These are phyloP conservation scores for Kappamyces sp. DNA, from an alignment of 192 early-diverging fungal species.

Conservation along the genomic window DNA sequence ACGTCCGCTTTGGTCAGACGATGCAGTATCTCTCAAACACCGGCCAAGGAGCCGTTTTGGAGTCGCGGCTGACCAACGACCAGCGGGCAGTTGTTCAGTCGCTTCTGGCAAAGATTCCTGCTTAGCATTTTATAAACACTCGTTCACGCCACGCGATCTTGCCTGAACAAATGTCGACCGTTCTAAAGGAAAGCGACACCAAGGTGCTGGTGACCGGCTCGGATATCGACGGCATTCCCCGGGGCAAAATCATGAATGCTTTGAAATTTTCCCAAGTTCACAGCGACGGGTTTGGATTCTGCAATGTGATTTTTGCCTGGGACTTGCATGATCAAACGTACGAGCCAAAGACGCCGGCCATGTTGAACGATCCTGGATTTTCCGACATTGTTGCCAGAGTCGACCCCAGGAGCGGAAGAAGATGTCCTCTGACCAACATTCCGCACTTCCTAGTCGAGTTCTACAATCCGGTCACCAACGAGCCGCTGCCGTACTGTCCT, in stretches of 20 bases:
- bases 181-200: background rate
- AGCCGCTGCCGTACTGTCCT: constrained; percentile 61
- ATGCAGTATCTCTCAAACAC: constrained; percentile 14
- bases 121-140: too few species aligned
- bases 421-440: constrained; percentile 67
- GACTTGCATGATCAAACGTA: constrained; percentile 72
- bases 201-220: constrained; percentile 49
- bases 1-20: constrained; percentile 16
- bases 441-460: constrained; percentile 70
- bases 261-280: constrained; percentile 59
- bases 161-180: too few species aligned
- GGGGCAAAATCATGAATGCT: constrained; percentile 64
- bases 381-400: constrained; percentile 60
- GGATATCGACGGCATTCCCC: constrained; percentile 66
- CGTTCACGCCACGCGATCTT: too few species aligned
- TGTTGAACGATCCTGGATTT: constrained; percentile 38
- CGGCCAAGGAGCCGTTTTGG: constrained; percentile 9
- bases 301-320: constrained; percentile 74
- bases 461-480: constrained; percentile 46
- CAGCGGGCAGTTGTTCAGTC: background rate
- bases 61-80: constrained; percentile 1
- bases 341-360: constrained; percentile 30
- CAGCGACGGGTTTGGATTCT: constrained; percentile 74
- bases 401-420: constrained; percentile 58
- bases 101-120: background rate